These are phyloP conservation scores for Fistulifera solaris DNA, from an alignment of 108 stramenopile species.

Conservation along the genomic window DNA sequence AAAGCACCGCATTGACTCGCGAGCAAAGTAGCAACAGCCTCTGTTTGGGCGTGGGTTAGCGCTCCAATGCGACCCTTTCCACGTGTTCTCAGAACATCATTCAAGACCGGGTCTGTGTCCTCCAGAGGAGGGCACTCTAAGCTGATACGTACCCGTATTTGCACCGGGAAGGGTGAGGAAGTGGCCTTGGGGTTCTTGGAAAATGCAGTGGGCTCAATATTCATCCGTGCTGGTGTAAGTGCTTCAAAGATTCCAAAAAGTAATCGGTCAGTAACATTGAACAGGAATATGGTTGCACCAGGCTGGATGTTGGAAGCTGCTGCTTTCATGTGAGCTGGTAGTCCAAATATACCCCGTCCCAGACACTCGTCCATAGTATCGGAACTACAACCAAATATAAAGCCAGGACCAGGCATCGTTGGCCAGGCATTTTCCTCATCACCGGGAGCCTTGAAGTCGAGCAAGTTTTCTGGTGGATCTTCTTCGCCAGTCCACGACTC, in stretches of 20 bases:
- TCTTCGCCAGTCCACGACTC: conserved; percentile 60
- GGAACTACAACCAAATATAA: conserved; percentile 81
- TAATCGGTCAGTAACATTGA: conserved; percentile 76
- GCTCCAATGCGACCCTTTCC: conserved; percentile 74
- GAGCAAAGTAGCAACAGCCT: conserved; percentile 68
- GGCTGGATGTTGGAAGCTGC: conserved; percentile 68
- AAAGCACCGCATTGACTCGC: conserved; percentile 79
- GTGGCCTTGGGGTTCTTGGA: conserved; percentile 83
- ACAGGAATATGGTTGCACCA: conserved; percentile 74
- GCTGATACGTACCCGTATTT: conserved; percentile 70
- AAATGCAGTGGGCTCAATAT: conserved; percentile 79
- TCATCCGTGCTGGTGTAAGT: conserved; percentile 60
- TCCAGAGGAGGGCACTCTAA: conserved; percentile 82
- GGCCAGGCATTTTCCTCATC: conserved; percentile 72
- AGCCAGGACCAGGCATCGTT: conserved; percentile 69
- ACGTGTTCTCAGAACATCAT: conserved; percentile 72
- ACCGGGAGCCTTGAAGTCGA: conserved; percentile 66
- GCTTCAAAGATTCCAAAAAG: conserved; percentile 89
- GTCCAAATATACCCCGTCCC: conserved; percentile 78
- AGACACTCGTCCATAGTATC: conserved; percentile 87
- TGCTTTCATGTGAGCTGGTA: conserved; percentile 81
- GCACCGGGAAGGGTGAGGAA: conserved; percentile 77
- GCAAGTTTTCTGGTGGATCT: conserved; percentile 67
- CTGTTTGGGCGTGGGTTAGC: conserved; percentile 66
- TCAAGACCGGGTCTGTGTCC: conserved; percentile 72